Evolutionary conservation across 108 stramenopile genomes (phyloP).

Genomic region (Nannochloropsis oceanica): DNA sequence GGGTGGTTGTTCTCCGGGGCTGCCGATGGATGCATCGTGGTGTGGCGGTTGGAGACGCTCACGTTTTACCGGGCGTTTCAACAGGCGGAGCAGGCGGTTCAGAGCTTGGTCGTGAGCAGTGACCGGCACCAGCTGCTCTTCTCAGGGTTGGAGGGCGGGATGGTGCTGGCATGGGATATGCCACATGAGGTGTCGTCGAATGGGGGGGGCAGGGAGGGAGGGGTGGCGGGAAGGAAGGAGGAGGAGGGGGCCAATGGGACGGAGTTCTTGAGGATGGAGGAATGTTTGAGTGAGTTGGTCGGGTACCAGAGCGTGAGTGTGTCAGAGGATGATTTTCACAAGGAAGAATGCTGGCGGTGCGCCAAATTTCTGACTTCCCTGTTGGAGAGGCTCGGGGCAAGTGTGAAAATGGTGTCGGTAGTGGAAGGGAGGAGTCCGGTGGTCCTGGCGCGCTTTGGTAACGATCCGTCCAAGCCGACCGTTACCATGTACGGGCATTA

Average conservation of each 20-base stretch:
- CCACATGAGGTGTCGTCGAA: not conserved
- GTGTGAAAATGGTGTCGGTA: not conserved
- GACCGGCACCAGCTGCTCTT: not conserved
- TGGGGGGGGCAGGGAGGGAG: not conserved
- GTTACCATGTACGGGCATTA: constrained; percentile 14
- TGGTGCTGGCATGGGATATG: not conserved
- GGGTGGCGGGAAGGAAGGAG: not conserved
- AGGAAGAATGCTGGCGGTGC: constrained; percentile 3
- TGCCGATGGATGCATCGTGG: not conserved
- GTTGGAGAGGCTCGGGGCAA: not conserved
- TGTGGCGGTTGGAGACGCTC: constrained; percentile 1
- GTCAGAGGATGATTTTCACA: not conserved
- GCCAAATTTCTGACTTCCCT: not conserved
- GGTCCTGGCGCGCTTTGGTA: not conserved
- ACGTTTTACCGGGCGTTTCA: not conserved
- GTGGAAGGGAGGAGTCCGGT: not conserved
- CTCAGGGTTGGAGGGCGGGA: not conserved
- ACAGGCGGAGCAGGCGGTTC: not conserved
- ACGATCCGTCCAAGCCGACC: not conserved
- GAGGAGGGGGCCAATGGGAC: not conserved
- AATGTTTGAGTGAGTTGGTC: constrained; percentile 6
- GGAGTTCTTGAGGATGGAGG: not conserved
- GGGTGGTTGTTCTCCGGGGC: not conserved
- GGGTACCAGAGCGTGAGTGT: not conserved
- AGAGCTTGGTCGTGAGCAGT: not conserved